phyloP scores from a whole-genome alignment of 139 green algal genomes.

The Coelastrella sp. region DNA sequence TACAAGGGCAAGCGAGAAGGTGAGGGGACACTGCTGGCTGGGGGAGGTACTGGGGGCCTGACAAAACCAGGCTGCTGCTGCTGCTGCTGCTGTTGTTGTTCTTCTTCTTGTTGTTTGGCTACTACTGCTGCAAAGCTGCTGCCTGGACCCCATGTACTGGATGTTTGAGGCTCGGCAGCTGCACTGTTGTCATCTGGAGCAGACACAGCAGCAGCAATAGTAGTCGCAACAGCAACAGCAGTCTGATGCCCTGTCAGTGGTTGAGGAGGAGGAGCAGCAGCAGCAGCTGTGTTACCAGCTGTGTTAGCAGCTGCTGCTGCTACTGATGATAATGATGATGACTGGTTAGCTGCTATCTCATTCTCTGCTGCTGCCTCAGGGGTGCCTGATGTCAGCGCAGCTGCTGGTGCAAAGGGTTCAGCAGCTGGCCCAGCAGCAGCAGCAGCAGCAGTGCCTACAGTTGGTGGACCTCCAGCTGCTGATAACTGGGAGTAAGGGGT shows the following conservation, averaged over 20 bases:
- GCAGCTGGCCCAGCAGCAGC: not conserved
- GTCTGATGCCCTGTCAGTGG: too few species aligned
- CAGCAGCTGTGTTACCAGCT: too few species aligned
- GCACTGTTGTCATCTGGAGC: not conserved
- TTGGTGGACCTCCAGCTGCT: slow-evolving; percentile 10
- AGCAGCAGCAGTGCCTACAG: not conserved
- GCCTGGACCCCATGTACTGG: not conserved
- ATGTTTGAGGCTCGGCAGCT: not conserved
- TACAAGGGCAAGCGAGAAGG: not conserved
- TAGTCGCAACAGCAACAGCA: not conserved
- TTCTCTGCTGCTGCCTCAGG: too few species aligned
- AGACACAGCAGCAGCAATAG: not conserved
- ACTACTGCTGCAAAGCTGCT: not conserved
- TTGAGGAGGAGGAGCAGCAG: slow-evolving; percentile 18
- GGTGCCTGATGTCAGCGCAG: too few species aligned
- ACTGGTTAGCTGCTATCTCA: too few species aligned
- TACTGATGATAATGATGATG: too few species aligned
- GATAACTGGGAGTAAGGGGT: not conserved
- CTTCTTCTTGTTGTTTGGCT: not conserved
- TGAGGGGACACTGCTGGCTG: not conserved
- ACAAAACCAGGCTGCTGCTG: not conserved
- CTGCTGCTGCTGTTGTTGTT: not conserved
- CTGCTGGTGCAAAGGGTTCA: too few species aligned
- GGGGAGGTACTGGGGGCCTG: not conserved
- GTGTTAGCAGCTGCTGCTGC: too few species aligned